Evolutionary conservation across 768 basidiomycete genomes (phyloP), one percentile per base, ranked within the genome.

Genomic region (Hypsizygus marmoreus): DNA sequence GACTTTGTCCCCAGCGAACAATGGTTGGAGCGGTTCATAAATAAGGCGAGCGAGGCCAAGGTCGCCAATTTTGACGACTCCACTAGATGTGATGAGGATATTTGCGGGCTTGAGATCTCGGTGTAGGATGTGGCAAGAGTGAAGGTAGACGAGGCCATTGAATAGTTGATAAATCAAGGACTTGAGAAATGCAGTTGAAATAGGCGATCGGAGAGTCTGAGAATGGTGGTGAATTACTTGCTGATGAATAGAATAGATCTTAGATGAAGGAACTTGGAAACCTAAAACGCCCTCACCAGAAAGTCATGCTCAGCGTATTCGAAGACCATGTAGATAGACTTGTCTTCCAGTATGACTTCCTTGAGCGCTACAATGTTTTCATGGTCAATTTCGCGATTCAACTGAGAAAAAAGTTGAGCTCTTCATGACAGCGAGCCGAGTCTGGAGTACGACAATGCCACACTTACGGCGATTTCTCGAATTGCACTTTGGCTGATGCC

Each of bases 221-320:
- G 93, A 91, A 62, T 98, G 92, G 66, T 97, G 95, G 61, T 98
- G 97, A 34, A 99, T 99, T 38, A 99, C 86, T 93, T 99, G 97
- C 91, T 97, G 28, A 20, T 17, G 11, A 10, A 43, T 31, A 26
- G 26, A 3, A 19, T 30, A 28, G 12, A 43, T 4, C 22, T 32
- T 45, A 32, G 34, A 29, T 29, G 17, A 31, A 34, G 38, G 20
- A 11, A 33, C 23, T 20, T 35, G 19, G 12, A 43, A 31, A 2
- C 4, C 6, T 11, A 19, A n/a, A 16, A 23, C 19, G 19, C 4
- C 69, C 90, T 48, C 50, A 93, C 95, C 37, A 98, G 77, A 62
- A 98, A 97, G 67, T 99, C 97, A 60, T 99, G 97, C 60, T 98
- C 97, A 5, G 95, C 95, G 57, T 97, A 99, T 56, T 98, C 95